Percentiles rank a stretch among this genome's conserved stretches.
Conservation (phyloP, 2,329 filamentous ascomycete genomes). For the Cladophialophora carrionii region DNA sequence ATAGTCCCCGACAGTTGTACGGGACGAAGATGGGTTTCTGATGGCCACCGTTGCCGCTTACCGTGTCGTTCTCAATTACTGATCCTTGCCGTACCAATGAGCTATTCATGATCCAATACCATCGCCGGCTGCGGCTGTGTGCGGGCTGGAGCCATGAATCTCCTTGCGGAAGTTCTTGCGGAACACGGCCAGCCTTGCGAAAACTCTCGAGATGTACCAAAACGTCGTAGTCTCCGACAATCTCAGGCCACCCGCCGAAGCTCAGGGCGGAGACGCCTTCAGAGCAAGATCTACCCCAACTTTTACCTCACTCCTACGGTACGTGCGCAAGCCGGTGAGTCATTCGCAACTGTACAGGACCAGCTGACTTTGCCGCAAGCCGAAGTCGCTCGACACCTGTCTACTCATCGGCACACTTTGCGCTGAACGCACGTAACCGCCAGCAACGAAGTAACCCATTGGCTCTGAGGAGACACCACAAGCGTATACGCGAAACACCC, state of each 20-base stretch:
- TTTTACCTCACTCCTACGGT: neutral
- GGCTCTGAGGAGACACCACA: neutral
- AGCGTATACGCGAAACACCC: neutral
- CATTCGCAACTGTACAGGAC: neutral
- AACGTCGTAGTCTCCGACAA: constrained; percentile 6
- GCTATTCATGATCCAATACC: neutral
- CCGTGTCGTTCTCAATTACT: neutral
- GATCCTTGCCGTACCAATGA: neutral
- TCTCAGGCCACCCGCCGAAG: neutral
- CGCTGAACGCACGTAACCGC: too few relatives aligned
- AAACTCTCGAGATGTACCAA: neutral
- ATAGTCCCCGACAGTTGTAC: neutral
- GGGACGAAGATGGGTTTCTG: neutral
- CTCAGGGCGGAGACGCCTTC: too few relatives aligned
- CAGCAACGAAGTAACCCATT: neutral
- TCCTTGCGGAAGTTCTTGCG: neutral
- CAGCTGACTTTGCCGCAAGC: too few relatives aligned
- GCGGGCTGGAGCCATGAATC: neutral
- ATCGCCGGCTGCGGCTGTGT: neutral
- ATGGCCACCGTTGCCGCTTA: neutral
- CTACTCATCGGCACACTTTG: too few relatives aligned
- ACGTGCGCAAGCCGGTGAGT: neutral
- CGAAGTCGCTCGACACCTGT: too few relatives aligned
- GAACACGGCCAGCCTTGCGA: neutral
- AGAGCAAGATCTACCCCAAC: neutral